phyloP scores from a whole-genome alignment of 441 rosid species.

The Populus hybrid region DNA sequence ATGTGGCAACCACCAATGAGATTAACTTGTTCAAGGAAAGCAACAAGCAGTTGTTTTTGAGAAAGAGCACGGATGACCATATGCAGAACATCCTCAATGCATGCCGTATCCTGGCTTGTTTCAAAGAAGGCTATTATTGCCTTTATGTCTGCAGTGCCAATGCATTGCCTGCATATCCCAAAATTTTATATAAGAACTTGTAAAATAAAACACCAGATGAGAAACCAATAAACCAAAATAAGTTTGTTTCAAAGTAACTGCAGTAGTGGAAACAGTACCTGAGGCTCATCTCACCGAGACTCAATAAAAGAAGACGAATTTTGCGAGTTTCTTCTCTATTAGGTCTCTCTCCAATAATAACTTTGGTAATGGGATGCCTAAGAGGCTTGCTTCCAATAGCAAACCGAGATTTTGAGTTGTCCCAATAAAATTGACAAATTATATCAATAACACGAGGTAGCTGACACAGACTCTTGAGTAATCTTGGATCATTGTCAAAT shows the following conservation, averaged over 20 bases:
- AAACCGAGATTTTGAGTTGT: slow-evolving; percentile 60
- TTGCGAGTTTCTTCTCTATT: slow-evolving; percentile 82
- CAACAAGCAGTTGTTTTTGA: slow-evolving; percentile 65
- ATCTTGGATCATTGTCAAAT: slow-evolving; percentile 84
- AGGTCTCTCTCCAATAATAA: slow-evolving; percentile 78
- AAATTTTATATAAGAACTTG: slow-evolving; percentile 2
- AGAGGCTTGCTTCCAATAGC: slow-evolving; percentile 83
- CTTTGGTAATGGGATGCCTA: slow-evolving; percentile 61
- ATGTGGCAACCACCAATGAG: slow-evolving; percentile 79
- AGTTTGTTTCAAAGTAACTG: background rate
- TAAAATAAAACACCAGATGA: background rate
- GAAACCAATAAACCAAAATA: background rate
- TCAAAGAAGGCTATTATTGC: slow-evolving; percentile 84
- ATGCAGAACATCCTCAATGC: slow-evolving; percentile 93
- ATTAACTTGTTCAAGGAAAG: slow-evolving; percentile 92
- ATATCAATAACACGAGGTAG: slow-evolving; percentile 86
- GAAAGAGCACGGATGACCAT: slow-evolving; percentile 94
- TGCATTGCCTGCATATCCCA: slow-evolving; percentile 65
- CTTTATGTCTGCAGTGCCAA: slow-evolving; percentile 66
- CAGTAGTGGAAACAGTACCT: slow-evolving; percentile 43
- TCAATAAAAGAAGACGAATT: slow-evolving; percentile 91
- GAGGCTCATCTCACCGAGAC: slow-evolving; percentile 99
- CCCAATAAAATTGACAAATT: slow-evolving; percentile 89
- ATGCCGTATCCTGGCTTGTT: slow-evolving; percentile 86
- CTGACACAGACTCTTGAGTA: slow-evolving; percentile 71